Conservation (phyloP, 1,139 yeast genomes). For the Debaryomyces sp. region DNA sequence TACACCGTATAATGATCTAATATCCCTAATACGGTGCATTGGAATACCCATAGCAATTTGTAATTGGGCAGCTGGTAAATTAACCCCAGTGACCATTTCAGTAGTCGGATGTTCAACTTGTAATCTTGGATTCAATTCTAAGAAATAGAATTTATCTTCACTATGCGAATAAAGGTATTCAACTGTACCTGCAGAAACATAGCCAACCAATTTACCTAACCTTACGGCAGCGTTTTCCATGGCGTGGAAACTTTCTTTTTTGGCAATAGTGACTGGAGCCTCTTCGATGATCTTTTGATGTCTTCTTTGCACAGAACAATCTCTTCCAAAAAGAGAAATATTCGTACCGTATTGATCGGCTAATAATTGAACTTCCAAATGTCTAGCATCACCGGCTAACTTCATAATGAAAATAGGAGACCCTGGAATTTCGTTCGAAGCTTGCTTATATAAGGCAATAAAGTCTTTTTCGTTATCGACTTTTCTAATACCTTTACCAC, state of each 20-base stretch:
- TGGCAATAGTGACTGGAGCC: conserved; percentile 95
- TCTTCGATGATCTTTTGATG: conserved; percentile 96
- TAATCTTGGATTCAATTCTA: conserved; percentile 95
- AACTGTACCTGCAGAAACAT: conserved; percentile 98
- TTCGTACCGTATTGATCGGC: conserved; percentile 97
- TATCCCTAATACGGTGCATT: conserved; percentile 90
- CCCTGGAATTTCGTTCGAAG: conserved; percentile 93
- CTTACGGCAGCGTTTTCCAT: conserved; percentile 99
- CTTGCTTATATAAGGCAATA: conserved; percentile 73
- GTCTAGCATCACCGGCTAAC: conserved; percentile 93
- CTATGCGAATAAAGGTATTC: conserved; percentile 93
- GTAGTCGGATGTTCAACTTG: conserved; percentile 99
- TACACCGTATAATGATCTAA: conserved; percentile 89
- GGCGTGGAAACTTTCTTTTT: conserved; percentile 75
- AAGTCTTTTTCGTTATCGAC: conserved; percentile 81
- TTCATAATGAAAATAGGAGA: conserved; percentile 95
- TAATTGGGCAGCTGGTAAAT: conserved; percentile 95
- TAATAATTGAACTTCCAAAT: conserved; percentile 89
- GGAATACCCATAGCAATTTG: conserved; percentile 99
- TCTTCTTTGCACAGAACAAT: conserved; percentile 97
- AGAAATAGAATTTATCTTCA: conserved; percentile 92
- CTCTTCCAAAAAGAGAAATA: conserved; percentile 92
- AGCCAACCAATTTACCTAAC: conserved; percentile 93
- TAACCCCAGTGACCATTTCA: conserved; percentile 98
- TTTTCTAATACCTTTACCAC: conserved; percentile 97